Evolutionary conservation across 352 stramenopile species (phyloP).

Genomic region (Plasmopara muralis): DNA sequence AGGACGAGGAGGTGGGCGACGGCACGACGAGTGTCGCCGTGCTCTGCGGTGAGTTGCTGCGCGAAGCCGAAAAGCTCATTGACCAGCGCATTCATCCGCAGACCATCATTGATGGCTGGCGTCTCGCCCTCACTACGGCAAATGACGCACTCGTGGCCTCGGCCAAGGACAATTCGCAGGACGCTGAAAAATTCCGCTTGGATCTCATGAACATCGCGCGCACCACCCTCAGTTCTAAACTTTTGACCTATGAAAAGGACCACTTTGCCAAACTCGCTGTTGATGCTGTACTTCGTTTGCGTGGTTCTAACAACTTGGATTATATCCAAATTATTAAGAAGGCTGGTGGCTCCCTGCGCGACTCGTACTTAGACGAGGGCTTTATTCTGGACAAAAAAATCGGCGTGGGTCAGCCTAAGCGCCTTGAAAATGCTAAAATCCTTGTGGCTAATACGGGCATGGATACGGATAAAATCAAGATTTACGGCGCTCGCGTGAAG

Average conservation of each 20-base stretch:
- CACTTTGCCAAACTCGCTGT: constrained; percentile 95
- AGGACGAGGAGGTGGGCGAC: constrained; percentile 99
- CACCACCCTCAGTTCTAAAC: constrained; percentile 98
- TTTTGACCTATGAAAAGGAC: constrained; percentile 97
- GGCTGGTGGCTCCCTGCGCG: constrained; percentile 90
- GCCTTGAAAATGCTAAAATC: constrained; percentile 98
- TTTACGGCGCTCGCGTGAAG: constrained; percentile 96
- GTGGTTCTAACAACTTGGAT: constrained; percentile 94
- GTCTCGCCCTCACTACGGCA: constrained; percentile 89
- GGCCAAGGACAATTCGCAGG: constrained; percentile 72
- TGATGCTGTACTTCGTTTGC: constrained; percentile 95
- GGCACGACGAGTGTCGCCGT: constrained; percentile 97
- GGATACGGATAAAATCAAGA: constrained; percentile 99
- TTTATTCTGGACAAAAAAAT: constrained; percentile 98
- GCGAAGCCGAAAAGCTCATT: constrained; percentile 95
- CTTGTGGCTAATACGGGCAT: constrained; percentile 98
- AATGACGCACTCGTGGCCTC: constrained; percentile 86
- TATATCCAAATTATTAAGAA: constrained; percentile 99
- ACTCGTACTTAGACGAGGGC: constrained; percentile 98
- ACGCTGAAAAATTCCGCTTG: constrained; percentile 86
- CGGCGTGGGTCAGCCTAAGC: constrained; percentile 91
- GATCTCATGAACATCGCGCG: constrained; percentile 96
- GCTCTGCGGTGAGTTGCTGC: constrained; percentile 95
- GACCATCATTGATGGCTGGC: constrained; percentile 98
- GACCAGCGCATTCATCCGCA: constrained; percentile 96